Conservation (phyloP, 164 flowering plant genomes). For the Sextonia rubra region DNA sequence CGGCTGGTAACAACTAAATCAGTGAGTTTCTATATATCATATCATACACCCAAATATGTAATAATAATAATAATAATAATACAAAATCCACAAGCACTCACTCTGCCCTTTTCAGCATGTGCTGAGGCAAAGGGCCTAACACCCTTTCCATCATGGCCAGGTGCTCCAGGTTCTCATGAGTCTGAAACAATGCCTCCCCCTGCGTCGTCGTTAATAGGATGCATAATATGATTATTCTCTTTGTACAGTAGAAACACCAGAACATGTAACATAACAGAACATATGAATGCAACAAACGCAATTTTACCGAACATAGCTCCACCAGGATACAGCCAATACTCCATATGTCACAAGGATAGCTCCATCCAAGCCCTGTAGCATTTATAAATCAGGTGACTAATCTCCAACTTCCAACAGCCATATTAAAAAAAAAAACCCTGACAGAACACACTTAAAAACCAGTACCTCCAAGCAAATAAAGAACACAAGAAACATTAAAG, state of each 20-base stretch:
- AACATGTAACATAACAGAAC: background rate
- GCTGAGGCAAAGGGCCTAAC: slow-evolving; percentile 60
- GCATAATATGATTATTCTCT: background rate
- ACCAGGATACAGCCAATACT: slow-evolving; percentile 79
- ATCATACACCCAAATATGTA: background rate
- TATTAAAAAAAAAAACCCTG: background rate
- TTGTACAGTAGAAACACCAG: background rate
- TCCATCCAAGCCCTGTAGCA: slow-evolving; percentile 69
- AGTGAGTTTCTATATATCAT: background rate
- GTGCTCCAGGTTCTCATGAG: slow-evolving; percentile 74
- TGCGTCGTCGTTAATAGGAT: slow-evolving; percentile 6
- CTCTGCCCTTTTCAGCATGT: slow-evolving; percentile 66
- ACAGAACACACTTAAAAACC: background rate
- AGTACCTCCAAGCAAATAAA: background rate
- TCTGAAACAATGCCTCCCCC: slow-evolving; percentile 85
- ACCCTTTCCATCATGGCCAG: slow-evolving; percentile 87
- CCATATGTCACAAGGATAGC: slow-evolving; percentile 82
- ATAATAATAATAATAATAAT: too few relatives aligned
- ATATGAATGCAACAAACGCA: background rate
- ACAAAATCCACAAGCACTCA: slow-evolving; percentile 19
- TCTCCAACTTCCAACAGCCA: background rate
- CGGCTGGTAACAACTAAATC: slow-evolving; percentile 27
- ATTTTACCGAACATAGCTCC: slow-evolving; percentile 81
- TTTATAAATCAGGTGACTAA: background rate
- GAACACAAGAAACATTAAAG: background rate